These are phyloP conservation scores for Mycena metata DNA, from an alignment of 768 basidiomycete genomes.

Conservation along the genomic window DNA sequence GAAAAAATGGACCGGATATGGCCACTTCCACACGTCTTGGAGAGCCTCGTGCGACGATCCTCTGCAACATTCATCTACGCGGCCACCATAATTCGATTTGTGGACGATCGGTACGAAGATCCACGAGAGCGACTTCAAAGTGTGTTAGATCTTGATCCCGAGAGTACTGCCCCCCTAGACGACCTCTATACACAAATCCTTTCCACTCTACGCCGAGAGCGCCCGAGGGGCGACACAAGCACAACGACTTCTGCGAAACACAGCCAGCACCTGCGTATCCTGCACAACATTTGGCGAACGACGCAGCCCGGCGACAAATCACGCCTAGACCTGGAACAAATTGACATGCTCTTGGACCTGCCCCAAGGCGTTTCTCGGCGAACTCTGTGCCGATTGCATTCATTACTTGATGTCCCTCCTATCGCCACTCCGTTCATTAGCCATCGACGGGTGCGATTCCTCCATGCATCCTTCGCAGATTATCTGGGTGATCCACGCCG, in stretches of 20 bases:
- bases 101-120: too few relatives aligned
- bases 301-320: too few relatives aligned
- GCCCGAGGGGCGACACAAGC: too few relatives aligned
- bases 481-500: too few relatives aligned
- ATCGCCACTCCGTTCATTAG: background rate
- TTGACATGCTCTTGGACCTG: background rate
- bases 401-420: background rate
- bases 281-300: background rate
- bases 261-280: background rate
- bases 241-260: too few relatives aligned
- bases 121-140: background rate
- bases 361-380: background rate
- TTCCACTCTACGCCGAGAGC: too few relatives aligned
- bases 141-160: background rate
- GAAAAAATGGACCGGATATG: too few relatives aligned
- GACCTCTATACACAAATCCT: background rate
- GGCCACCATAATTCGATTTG: background rate
- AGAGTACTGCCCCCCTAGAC: constrained; percentile 11
- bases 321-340: constrained; percentile 8
- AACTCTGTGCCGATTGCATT: background rate
- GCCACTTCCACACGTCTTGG: too few relatives aligned
- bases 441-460: background rate
- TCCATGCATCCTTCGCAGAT: constrained; percentile 3
- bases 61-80: constrained; percentile 1
- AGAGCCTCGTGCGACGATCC: too few relatives aligned